These are phyloP conservation scores for Ogataea nitratoaversa DNA, from an alignment of 805 yeast genomes.

Conservation along the genomic window DNA sequence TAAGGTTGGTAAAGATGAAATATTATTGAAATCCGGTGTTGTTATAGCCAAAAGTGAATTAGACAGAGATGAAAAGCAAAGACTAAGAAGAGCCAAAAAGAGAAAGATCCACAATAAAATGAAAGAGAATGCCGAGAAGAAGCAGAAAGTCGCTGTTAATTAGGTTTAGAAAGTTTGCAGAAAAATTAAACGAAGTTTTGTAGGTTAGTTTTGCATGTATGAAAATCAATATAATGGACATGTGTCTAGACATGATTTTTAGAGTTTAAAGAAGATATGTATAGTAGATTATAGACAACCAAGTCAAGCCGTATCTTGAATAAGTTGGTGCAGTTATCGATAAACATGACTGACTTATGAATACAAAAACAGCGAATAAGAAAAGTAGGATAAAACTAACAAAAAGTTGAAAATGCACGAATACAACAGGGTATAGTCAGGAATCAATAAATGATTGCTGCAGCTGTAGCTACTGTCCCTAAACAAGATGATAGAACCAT, in stretches of 20 bases:
- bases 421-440: not conserved
- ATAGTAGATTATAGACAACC: no score
- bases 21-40: slow-evolving; percentile 70
- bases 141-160: slow-evolving; percentile 20
- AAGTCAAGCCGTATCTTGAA: no score
- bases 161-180: slow-evolving; percentile 12
- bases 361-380: no score
- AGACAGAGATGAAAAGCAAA: slow-evolving; percentile 78
- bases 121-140: slow-evolving; percentile 28
- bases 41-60: slow-evolving; percentile 79
- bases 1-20: slow-evolving; percentile 48
- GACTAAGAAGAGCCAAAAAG: slow-evolving; percentile 83
- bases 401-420: no score
- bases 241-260: no score
- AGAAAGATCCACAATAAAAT: slow-evolving; percentile 48
- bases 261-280: no score
- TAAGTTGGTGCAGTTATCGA: no score
- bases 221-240: no score
- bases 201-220: no score
- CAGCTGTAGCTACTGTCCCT: slow-evolving; percentile 60
- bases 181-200: no score
- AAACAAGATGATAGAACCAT: slow-evolving; percentile 44
- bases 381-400: no score
- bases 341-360: no score
- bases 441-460: slow-evolving; percentile 34